A percentile compares a stretch with the other conserved stretches of the same genome.
phyloP scores from a whole-genome alignment of 371 early-diverging fungal genomes.

The Umbelopsis sp. region DNA sequence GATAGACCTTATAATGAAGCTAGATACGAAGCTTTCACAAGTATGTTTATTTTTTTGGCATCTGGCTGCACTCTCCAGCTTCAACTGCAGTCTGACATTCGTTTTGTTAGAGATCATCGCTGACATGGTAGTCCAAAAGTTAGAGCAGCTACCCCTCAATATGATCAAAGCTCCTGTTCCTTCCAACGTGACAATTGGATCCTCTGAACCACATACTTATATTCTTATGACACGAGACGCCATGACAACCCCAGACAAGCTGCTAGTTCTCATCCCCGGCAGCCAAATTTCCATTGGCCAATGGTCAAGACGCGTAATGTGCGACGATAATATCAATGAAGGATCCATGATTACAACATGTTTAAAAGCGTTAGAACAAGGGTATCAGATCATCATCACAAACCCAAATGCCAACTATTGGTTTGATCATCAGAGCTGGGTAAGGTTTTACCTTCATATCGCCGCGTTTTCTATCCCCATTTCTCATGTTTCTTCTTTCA shows the following conservation, averaged over 20 bases:
- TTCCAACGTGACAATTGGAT: constrained; percentile 33
- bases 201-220: constrained; percentile 35
- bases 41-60: constrained; percentile 23
- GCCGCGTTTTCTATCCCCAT: background rate
- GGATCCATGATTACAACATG: constrained; percentile 47
- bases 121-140: constrained; percentile 37
- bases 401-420: constrained; percentile 52
- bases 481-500: background rate
- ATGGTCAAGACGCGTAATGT: constrained; percentile 50
- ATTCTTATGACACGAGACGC: constrained; percentile 54
- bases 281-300: constrained; percentile 46
- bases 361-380: constrained; percentile 31
- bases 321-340: constrained; percentile 47
- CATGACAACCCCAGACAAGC: constrained; percentile 45
- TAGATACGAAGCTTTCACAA: constrained; percentile 43
- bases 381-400: constrained; percentile 47
- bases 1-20: constrained; percentile 46
- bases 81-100: background rate
- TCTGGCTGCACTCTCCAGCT: background rate
- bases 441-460: constrained; percentile 19
- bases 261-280: constrained; percentile 45
- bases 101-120: constrained; percentile 37
- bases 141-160: constrained; percentile 34
- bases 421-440: constrained; percentile 37
- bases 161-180: constrained; percentile 41